A percentile compares a stretch with the other conserved stretches of the same genome.
Conservation (phyloP, 2,329 filamentous ascomycete genomes). For the Fusarium coffeatum region DNA sequence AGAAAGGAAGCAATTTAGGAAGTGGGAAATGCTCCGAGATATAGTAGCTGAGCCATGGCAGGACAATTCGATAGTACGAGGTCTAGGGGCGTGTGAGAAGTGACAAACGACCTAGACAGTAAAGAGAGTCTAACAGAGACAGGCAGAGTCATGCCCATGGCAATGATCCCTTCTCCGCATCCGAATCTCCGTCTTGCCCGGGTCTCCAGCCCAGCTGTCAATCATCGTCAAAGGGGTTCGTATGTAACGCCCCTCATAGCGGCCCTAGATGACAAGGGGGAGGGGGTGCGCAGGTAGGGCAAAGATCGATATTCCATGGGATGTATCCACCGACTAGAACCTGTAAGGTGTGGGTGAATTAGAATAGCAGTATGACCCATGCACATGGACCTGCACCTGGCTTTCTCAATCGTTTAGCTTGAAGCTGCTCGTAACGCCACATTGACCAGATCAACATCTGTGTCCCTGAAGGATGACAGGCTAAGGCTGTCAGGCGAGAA, state of each 20-base stretch:
- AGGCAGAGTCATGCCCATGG: conserved; percentile 6
- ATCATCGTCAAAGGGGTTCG: conserved; percentile 41
- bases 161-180: conserved; percentile 38
- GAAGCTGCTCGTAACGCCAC: conserved; percentile 42
- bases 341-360: conserved; percentile 20
- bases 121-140: neutral
- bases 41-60: conserved; percentile 35
- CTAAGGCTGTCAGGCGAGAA: neutral
- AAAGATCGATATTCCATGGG: conserved; percentile 33
- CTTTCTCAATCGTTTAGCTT: conserved; percentile 31
- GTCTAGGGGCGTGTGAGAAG: conserved; percentile 3
- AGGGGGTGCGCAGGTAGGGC: conserved; percentile 35
- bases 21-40: conserved; percentile 35
- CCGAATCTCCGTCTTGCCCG: conserved; percentile 30
- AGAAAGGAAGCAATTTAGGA: neutral
- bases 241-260: conserved; percentile 27
- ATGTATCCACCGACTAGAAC: conserved; percentile 16
- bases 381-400: conserved; percentile 28
- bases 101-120: neutral
- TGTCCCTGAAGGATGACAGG: conserved; percentile 28
- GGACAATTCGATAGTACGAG: conserved; percentile 23
- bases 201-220: conserved; percentile 27
- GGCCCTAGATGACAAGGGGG: conserved; percentile 39
- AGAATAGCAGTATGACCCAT: conserved; percentile 24
- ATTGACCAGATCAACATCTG: conserved; percentile 29